phyloP scores from a whole-genome alignment of 2,329 filamentous ascomycete genomes.

The Alternaria ethzedia region DNA sequence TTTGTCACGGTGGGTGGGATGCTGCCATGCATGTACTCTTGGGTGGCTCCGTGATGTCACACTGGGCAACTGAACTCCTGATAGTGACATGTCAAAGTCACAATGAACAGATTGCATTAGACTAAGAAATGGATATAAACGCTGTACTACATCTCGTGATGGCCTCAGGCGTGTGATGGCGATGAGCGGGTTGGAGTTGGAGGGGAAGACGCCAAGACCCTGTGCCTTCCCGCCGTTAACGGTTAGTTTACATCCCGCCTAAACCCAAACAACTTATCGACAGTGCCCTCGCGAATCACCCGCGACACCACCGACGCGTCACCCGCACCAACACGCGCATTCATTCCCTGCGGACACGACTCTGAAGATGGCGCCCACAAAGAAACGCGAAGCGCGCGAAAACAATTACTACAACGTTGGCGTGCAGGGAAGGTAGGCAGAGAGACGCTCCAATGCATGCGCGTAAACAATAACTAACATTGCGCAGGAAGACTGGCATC shows the following conservation, averaged over 20 bases:
- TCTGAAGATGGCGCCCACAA: slow-evolving; percentile 40
- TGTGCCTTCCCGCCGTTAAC: slow-evolving; percentile 3
- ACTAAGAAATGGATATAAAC: background rate
- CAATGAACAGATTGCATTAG: background rate
- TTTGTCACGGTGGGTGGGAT: background rate
- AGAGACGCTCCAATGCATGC: background rate
- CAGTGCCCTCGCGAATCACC: slow-evolving; percentile 2
- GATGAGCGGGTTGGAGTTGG: background rate
- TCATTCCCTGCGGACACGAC: background rate
- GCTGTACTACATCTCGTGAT: background rate
- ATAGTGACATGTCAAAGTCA: background rate
- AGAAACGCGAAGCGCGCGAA: slow-evolving; percentile 48
- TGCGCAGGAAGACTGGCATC: slow-evolving; percentile 82
- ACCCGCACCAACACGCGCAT: slow-evolving; percentile 24
- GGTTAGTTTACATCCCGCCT: slow-evolving; percentile 23
- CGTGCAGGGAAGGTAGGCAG: slow-evolving; percentile 47
- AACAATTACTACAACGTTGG: slow-evolving; percentile 50
- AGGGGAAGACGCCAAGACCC: slow-evolving; percentile 12
- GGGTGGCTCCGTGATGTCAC: background rate
- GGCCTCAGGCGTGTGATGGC: background rate
- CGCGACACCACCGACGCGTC: slow-evolving; percentile 15
- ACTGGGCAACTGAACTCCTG: background rate
- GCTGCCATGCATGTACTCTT: slow-evolving; percentile 17
- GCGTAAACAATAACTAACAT: slow-evolving; percentile 18
- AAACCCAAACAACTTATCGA: slow-evolving; percentile 30